These are phyloP conservation scores for Alternaria arbusti DNA, from an alignment of 2,329 filamentous ascomycete genomes.

Conservation along the genomic window DNA sequence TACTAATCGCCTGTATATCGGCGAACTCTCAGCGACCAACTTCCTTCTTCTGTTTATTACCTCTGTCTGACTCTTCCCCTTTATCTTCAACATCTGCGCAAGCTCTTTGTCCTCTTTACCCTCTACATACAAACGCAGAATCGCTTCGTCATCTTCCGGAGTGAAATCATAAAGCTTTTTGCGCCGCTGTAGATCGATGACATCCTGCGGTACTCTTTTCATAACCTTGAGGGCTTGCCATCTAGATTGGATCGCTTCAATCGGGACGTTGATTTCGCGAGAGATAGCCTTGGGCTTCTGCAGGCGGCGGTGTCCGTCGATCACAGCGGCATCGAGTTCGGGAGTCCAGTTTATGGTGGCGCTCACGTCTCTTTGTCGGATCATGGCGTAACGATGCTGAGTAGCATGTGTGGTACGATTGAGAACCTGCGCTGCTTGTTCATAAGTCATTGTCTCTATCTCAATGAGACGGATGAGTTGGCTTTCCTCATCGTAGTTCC, in stretches of 20 bases:
- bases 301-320: conserved; percentile 5
- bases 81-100: background rate
- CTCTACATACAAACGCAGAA: conserved; percentile 6
- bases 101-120: conserved; percentile 3
- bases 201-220: conserved; percentile 11
- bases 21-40: background rate
- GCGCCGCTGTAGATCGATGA: background rate
- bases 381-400: background rate
- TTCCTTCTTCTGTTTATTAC: background rate
- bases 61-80: background rate
- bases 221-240: conserved; percentile 5
- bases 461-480: conserved; percentile 3
- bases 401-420: background rate
- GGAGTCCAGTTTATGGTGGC: conserved; percentile 4
- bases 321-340: conserved; percentile 7
- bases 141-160: conserved; percentile 8
- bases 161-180: background rate
- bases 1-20: conserved; percentile 5
- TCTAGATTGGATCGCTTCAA: conserved; percentile 7
- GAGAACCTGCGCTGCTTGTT: background rate
- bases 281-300: background rate
- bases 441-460: background rate
- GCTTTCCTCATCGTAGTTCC: conserved; percentile 9
- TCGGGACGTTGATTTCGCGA: background rate
- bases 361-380: background rate